phyloP scores from a whole-genome alignment of 1,284 basidiomycete species.

The Melampsora americana region DNA sequence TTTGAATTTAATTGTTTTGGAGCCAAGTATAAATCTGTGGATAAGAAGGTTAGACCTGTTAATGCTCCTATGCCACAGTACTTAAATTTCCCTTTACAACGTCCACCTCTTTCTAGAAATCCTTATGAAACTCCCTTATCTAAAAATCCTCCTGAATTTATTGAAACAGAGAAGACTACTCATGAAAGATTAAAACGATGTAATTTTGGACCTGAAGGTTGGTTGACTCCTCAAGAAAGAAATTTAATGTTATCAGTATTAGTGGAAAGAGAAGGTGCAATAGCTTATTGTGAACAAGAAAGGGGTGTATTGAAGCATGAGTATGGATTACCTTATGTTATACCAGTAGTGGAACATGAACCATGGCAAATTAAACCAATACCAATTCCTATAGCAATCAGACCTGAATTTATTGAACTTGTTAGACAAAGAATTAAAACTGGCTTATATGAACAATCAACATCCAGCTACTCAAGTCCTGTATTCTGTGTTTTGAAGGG shows the following conservation, averaged over 20 bases:
- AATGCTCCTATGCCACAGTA: slow-evolving; percentile 19
- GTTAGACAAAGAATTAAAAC: not conserved
- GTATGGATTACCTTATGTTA: slow-evolving; percentile 5
- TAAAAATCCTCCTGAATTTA: slow-evolving; percentile 4
- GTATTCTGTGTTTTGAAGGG: slow-evolving; percentile 18
- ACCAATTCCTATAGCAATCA: slow-evolving; percentile 6
- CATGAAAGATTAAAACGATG: not conserved
- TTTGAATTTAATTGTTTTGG: not conserved
- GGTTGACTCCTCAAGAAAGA: slow-evolving; percentile 1
- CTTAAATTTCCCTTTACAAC: slow-evolving; percentile 1
- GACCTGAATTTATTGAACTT: not conserved
- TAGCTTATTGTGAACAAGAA: slow-evolving; percentile 5
- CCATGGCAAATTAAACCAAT: slow-evolving; percentile 8
- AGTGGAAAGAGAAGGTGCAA: not conserved
- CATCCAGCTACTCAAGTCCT: not conserved
- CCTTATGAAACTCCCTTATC: not conserved
- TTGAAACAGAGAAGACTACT: not conserved
- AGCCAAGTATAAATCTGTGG: slow-evolving; percentile 27
- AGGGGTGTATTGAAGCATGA: not conserved
- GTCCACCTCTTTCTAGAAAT: not conserved
- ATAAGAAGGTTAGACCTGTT: slow-evolving; percentile 10
- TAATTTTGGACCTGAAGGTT: slow-evolving; percentile 15
- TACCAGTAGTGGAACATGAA: slow-evolving; percentile 10
- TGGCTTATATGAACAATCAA: slow-evolving; percentile 17
- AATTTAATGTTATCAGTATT: not conserved